Percentiles rank a stretch among this genome's conserved stretches.
Conservation (phyloP, 805 yeast species). For the Saccharomycopsis microspora region DNA sequence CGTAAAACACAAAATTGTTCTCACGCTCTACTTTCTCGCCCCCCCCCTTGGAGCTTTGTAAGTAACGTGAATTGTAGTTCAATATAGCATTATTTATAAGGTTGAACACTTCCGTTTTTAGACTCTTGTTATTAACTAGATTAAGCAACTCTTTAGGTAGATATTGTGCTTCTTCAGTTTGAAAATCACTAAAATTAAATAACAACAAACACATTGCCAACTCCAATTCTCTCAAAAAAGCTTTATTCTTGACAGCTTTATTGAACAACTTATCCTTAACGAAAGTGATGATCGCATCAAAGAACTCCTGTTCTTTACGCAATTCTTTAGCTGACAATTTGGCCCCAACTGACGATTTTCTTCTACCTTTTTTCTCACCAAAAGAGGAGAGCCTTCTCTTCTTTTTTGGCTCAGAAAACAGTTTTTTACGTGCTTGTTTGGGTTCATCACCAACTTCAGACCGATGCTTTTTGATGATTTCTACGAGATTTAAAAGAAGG, state of each 20-base stretch:
- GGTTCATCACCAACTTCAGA: slow-evolving; percentile 16
- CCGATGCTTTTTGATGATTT: slow-evolving; percentile 57
- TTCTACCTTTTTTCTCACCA: slow-evolving; percentile 6
- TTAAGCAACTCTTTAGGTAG: slow-evolving; percentile 54
- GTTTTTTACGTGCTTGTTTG: not conserved
- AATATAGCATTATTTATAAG: slow-evolving; percentile 14
- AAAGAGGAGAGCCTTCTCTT: slow-evolving; percentile 11
- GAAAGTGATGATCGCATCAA: slow-evolving; percentile 42
- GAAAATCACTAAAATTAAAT: slow-evolving; percentile 19
- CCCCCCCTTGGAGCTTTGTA: not conserved
- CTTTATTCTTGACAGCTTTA: slow-evolving; percentile 46
- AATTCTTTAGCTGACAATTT: slow-evolving; percentile 4
- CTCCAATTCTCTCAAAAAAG: slow-evolving; percentile 63
- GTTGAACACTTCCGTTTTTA: slow-evolving; percentile 22
- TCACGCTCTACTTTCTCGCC: slow-evolving; percentile 1
- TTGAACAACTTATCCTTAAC: slow-evolving; percentile 51
- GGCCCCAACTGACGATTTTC: slow-evolving; percentile 7
- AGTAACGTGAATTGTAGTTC: slow-evolving; percentile 14
- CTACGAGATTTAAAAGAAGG: slow-evolving; percentile 63
- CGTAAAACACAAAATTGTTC: slow-evolving; percentile 9
- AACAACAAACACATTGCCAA: slow-evolving; percentile 72
- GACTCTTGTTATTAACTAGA: slow-evolving; percentile 56
- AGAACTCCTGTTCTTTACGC: slow-evolving; percentile 34
- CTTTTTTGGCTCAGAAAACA: slow-evolving; percentile 1
- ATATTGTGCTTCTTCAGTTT: slow-evolving; percentile 45